Conservation (phyloP, 148 eudicot species). For the Silene conica region DNA sequence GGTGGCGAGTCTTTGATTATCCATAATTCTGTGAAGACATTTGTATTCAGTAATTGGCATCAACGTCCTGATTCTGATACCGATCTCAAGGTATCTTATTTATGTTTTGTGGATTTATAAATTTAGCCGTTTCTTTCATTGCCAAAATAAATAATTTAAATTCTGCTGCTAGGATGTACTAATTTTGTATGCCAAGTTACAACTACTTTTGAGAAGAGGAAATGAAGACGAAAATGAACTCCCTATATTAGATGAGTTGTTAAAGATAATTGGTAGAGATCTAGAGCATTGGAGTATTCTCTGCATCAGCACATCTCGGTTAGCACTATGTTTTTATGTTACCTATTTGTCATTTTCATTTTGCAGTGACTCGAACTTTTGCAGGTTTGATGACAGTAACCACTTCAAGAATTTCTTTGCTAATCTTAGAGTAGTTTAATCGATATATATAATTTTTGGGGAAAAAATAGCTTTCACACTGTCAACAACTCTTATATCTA, state of each 20-base stretch:
- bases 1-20: conserved; percentile 63
- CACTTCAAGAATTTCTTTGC: neutral
- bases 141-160: neutral
- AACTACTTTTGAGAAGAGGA: conserved; percentile 67
- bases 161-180: conserved; percentile 57
- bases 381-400: neutral
- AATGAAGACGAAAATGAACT: conserved; percentile 45
- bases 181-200: conserved; percentile 69
- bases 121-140: conserved; percentile 4
- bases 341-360: neutral
- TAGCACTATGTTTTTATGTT: conserved; percentile 18
- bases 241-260: conserved; percentile 67
- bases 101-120: neutral
- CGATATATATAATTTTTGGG: neutral
- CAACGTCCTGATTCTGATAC: conserved; percentile 43
- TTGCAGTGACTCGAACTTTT: neutral
- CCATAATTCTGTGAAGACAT: conserved; percentile 68
- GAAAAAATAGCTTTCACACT: neutral
- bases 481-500: neutral
- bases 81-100: conserved; percentile 55
- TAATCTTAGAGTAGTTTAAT: neutral
- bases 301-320: conserved; percentile 45
- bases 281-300: conserved; percentile 64
- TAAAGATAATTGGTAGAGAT: conserved; percentile 70
- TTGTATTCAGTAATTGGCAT: conserved; percentile 71